Percentiles rank a stretch among this genome's conserved stretches.
Evolutionary conservation across 106 monocot genomes (phyloP).

Genomic region (Dendrobium nobile): DNA sequence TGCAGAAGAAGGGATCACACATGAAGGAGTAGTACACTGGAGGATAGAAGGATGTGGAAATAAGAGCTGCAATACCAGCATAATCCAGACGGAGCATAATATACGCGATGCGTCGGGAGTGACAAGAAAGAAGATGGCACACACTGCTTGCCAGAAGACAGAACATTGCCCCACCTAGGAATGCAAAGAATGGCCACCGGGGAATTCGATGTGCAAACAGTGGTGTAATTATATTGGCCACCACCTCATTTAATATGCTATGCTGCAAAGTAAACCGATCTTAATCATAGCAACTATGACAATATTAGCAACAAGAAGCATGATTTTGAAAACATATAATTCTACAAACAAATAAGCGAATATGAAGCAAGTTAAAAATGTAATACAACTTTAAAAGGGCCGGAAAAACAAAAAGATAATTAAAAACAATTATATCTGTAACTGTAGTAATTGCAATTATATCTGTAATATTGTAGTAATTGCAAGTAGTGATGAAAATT

Average conservation of each 20-base stretch:
- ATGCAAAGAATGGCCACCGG: constrained; percentile 92
- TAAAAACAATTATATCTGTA: too few species aligned
- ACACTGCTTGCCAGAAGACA: constrained; percentile 93
- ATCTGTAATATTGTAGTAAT: too few species aligned
- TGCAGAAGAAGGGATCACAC: constrained; percentile 88
- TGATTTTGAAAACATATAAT: too few species aligned
- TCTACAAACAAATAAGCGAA: too few species aligned
- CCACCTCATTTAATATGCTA: constrained; percentile 50
- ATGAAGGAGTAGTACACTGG: constrained; percentile 99
- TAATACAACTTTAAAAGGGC: too few species aligned
- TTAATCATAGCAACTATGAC: too few species aligned
- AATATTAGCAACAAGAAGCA: too few species aligned
- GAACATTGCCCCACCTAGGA: constrained; percentile 94
- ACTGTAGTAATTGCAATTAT: too few species aligned
- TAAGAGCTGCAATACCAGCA: constrained; percentile 89
- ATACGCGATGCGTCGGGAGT: constrained; percentile 74
- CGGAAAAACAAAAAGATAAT: too few species aligned
- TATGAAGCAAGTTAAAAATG: too few species aligned
- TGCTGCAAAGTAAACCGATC: constrained; percentile 18
- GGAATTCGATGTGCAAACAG: constrained; percentile 42
- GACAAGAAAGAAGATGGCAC: constrained; percentile 91
- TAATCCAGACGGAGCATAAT: constrained; percentile 96
- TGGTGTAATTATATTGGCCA: constrained; percentile 56
- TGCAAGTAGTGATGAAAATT: too few species aligned
- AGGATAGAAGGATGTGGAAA: constrained; percentile 91